Base-by-base conservation (phyloP, 2,329 filamentous ascomycete genomes). In the Exophiala viscosa region DNA sequence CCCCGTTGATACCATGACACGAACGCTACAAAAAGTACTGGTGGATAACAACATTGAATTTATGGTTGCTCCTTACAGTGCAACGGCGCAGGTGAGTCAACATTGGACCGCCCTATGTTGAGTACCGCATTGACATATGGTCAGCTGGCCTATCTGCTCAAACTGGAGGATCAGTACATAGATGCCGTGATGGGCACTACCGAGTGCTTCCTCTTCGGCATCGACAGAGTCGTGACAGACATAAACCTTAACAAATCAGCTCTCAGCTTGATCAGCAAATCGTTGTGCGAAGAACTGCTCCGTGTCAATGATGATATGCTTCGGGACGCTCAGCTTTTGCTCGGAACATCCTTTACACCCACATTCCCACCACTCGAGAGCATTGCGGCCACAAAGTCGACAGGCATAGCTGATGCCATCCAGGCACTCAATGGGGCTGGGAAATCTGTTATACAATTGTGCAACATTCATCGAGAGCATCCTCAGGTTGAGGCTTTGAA, bases 11-110 rank as follows among this genome's bases (percentile, higher is more conserved):
- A 82, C 85, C 51, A 80, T 96, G 45, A 90, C 87, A 64, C 84
- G 85, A 48, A 80, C 88, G 48, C 78, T 97, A 35, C 88, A 95
- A 70, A 76, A 78, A 28, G 84, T 92, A 50, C 77, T 97, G 46
- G 77, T 80, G 62, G 76, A 84, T 60, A 81, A 85, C 57, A 78
- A 79, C 1, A 74, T 95, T 51, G 81, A 88, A 55, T 95, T 90
- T 65, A 76, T 89, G 43, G 87, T 95, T 40, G 86, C 92, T 10
- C 92, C 92, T 1, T 95, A 90, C 74, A 90, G 87, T 69, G 90
- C 91, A 34, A 86, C 87, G 64, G 88, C 89, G 53, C 90, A 95
- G 82, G 88, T 92, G 71, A 66, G 76, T 68, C 36, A 3, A 20
- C n/a, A 9, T 51, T 28, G 23, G 8, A 42, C 3, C 8, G 17